phyloP scores from a whole-genome alignment of 441 rosid species.

The Jatropha podagrica region DNA sequence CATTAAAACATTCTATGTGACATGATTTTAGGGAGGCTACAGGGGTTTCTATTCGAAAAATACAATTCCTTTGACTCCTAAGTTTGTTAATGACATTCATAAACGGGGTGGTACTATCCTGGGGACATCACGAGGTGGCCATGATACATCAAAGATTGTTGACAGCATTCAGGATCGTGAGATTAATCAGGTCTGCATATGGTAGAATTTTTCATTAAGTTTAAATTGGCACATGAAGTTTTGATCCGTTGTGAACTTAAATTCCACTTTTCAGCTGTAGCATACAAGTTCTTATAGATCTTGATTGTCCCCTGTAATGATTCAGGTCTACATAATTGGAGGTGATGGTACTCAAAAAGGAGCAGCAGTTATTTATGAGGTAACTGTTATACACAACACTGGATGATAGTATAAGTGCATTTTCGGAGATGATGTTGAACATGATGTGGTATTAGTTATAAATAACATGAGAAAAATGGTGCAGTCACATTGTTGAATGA shows the following conservation, averaged over 20 bases:
- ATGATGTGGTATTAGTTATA: neutral
- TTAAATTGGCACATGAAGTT: neutral
- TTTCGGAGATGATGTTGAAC: neutral
- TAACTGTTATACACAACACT: constrained; percentile 14
- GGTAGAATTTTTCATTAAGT: constrained; percentile 2
- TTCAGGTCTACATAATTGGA: constrained; percentile 75
- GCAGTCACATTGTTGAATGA: neutral
- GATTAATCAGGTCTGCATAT: constrained; percentile 62
- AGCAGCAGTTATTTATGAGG: constrained; percentile 70
- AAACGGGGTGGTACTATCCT: constrained; percentile 81
- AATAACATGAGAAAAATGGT: neutral
- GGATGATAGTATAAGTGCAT: neutral
- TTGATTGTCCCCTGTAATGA: constrained; percentile 16
- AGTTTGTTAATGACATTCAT: constrained; percentile 72
- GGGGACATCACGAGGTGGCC: constrained; percentile 88
- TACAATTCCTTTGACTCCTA: constrained; percentile 57
- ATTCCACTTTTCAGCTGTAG: neutral
- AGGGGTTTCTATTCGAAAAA: constrained; percentile 76
- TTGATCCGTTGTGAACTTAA: neutral
- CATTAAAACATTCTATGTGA: neutral
- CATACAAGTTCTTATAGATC: neutral
- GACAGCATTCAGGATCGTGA: constrained; percentile 82
- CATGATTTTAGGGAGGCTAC: constrained; percentile 64
- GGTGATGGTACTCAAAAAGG: constrained; percentile 93
- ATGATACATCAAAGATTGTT: constrained; percentile 67